phyloP scores from a whole-genome alignment of 352 stramenopile species.

The Phytopythium delawarense region DNA sequence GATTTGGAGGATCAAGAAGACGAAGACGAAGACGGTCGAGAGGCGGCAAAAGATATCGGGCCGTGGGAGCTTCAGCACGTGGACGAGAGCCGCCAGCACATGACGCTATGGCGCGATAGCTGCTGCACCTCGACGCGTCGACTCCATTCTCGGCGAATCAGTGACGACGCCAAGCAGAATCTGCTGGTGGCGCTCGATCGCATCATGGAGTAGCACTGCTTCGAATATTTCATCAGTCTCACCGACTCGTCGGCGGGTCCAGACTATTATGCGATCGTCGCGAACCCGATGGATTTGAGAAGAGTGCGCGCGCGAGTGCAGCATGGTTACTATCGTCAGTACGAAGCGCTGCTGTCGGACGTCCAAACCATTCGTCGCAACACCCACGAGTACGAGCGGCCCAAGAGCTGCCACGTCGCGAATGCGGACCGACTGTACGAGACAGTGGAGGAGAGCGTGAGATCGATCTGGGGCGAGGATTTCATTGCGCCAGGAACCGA shows the following conservation, averaged over 20 bases:
- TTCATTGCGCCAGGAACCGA: background rate
- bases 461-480: background rate
- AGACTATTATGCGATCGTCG: background rate
- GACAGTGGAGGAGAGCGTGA: background rate
- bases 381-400: background rate
- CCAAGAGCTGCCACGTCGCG: background rate
- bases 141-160: background rate
- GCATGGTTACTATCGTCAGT: background rate
- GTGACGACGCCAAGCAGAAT: background rate
- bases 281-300: background rate
- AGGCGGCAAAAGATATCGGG: background rate
- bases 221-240: background rate
- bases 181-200: background rate
- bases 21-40: background rate
- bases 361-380: background rate
- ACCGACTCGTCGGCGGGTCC: background rate
- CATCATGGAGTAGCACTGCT: background rate
- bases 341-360: background rate
- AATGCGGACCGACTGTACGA: background rate
- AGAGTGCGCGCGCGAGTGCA: background rate
- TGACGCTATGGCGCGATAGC: background rate
- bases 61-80: background rate
- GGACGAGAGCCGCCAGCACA: background rate
- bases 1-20: background rate
- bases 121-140: background rate